A percentile compares a stretch with the other conserved stretches of the same genome.
Conservation (phyloP, 1,139 yeast genomes). For the Arxiozyma slooffiae region DNA sequence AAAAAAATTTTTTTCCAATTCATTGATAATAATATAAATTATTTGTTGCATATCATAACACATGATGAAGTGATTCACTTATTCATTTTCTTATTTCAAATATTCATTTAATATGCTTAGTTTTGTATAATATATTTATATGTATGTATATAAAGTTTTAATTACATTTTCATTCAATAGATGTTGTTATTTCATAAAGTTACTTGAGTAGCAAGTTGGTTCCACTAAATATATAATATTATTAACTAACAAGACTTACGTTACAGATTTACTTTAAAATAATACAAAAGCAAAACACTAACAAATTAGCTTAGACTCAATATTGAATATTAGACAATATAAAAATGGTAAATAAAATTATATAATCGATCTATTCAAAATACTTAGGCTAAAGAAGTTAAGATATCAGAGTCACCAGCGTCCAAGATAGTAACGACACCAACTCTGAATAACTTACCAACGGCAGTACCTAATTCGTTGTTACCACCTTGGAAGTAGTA, state of each 20-base stretch:
- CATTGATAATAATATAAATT: not conserved
- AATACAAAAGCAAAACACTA: not conserved
- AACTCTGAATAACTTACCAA: conserved; percentile 99
- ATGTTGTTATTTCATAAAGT: not conserved
- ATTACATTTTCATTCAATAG: not conserved
- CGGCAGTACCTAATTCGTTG: conserved; percentile 99
- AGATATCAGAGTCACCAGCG: conserved; percentile 99
- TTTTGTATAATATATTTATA: not conserved
- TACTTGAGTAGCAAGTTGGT: not conserved
- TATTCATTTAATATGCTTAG: not conserved
- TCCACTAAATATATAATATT: not conserved
- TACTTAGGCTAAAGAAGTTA: conserved; percentile 36
- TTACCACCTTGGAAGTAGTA: conserved; percentile 99
- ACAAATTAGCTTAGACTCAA: not conserved
- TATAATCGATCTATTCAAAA: conserved; percentile 1
- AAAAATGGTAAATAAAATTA: conserved; percentile 4
- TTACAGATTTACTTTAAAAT: not conserved
- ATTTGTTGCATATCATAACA: not conserved
- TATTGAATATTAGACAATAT: not conserved
- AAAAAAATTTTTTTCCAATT: not conserved
- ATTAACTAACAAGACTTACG: not conserved
- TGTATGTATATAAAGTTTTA: not conserved
- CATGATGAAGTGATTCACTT: not conserved
- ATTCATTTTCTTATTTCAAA: not conserved
- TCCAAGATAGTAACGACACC: conserved; percentile 94